Evolutionary conservation across 129 eudicot genomes (phyloP).

Genomic region (Helianthus tuberosus): DNA sequence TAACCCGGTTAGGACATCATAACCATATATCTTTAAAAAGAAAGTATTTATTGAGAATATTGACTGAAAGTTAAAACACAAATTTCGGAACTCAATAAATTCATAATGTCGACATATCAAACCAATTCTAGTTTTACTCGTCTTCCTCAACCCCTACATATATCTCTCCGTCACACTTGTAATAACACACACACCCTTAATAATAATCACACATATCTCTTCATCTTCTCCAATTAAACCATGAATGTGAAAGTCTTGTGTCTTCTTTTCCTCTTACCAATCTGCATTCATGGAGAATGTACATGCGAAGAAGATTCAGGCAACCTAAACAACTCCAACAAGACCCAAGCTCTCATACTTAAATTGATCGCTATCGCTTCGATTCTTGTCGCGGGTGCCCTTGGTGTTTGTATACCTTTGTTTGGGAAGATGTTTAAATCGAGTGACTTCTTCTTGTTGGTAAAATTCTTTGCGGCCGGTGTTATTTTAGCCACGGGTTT

Average conservation of each 20-base stretch:
- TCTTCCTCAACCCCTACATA: background rate
- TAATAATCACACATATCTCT: background rate
- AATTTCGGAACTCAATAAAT: background rate
- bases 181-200: background rate
- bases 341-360: too few species aligned
- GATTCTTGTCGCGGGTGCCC: too few species aligned
- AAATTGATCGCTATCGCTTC: background rate
- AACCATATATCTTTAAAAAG: too few species aligned
- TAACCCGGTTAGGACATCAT: too few species aligned
- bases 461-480: too few species aligned
- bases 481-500: too few species aligned
- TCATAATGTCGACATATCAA: background rate
- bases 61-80: too few species aligned
- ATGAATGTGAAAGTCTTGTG: constrained; percentile 6
- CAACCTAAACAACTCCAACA: background rate
- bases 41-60: too few species aligned
- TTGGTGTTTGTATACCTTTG: too few species aligned
- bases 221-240: background rate
- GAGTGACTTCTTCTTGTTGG: too few species aligned
- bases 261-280: constrained; percentile 29
- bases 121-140: background rate
- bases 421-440: too few species aligned
- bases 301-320: constrained; percentile 10
- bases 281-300: constrained; percentile 32
- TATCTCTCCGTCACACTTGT: background rate